phyloP scores from a whole-genome alignment of 2,329 filamentous ascomycete genomes.

The Claviceps fusiformis region DNA sequence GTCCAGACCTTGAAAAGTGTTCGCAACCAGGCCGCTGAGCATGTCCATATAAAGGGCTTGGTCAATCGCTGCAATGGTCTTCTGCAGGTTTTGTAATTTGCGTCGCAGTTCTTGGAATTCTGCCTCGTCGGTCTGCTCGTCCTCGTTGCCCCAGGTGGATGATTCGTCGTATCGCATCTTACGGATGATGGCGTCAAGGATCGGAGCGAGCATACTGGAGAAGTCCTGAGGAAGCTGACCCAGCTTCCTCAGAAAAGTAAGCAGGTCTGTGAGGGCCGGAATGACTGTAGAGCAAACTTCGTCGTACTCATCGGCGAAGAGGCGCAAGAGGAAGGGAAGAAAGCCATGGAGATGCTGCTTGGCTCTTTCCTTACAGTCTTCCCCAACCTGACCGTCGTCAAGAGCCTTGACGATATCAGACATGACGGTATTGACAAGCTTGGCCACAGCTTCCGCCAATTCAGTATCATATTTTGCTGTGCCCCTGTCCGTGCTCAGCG shows the following conservation, averaged over 20 bases:
- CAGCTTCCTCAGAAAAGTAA: constrained; percentile 79
- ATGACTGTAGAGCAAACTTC: constrained; percentile 96
- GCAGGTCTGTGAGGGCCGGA: constrained; percentile 78
- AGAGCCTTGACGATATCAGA: constrained; percentile 78
- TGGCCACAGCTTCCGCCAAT: constrained; percentile 86
- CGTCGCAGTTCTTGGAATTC: constrained; percentile 94
- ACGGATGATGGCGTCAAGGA: constrained; percentile 78
- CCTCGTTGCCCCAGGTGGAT: constrained; percentile 81
- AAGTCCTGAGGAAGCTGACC: constrained; percentile 61
- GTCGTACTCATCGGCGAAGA: constrained; percentile 96
- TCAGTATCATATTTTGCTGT: constrained; percentile 89
- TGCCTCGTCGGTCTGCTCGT: constrained; percentile 90
- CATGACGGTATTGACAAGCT: constrained; percentile 82
- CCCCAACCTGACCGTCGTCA: constrained; percentile 50
- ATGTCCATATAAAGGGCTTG: constrained; percentile 80
- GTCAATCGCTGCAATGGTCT: constrained; percentile 81
- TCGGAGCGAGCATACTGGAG: constrained; percentile 69
- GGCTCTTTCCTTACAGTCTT: constrained; percentile 57
- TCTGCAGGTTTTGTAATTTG: constrained; percentile 77
- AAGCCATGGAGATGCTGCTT: constrained; percentile 74
- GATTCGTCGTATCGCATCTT: constrained; percentile 99
- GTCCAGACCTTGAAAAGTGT: constrained; percentile 70
- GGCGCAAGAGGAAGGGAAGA: constrained; percentile 74
- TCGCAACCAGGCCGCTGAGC: constrained; percentile 75
- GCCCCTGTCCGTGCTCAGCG: constrained; percentile 62